phyloP scores from a whole-genome alignment of 1,139 yeast genomes.

The Blastobotrys aristatus region DNA sequence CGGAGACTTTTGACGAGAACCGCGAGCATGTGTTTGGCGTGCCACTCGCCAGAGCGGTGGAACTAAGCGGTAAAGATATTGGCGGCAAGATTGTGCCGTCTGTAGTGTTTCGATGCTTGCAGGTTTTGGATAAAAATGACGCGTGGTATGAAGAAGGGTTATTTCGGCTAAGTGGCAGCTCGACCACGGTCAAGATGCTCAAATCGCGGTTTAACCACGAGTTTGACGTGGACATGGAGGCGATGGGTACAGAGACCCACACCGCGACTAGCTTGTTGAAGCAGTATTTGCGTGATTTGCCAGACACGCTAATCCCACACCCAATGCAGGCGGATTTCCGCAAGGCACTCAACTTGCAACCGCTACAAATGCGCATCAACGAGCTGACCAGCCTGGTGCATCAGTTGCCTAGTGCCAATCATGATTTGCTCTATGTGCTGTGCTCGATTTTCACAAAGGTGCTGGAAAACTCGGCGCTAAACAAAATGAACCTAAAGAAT shows the following conservation, averaged over 20 bases:
- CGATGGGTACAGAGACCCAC: slow-evolving; percentile 54
- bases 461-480: slow-evolving; percentile 54
- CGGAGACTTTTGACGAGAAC: not conserved
- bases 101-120: slow-evolving; percentile 70
- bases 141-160: slow-evolving; percentile 87
- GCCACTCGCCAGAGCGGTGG: slow-evolving; percentile 35
- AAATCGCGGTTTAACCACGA: slow-evolving; percentile 57
- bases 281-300: slow-evolving; percentile 66
- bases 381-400: slow-evolving; percentile 34
- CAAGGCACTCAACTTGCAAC: slow-evolving; percentile 32
- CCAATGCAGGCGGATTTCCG: slow-evolving; percentile 29
- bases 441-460: slow-evolving; percentile 65
- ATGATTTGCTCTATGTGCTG: slow-evolving; percentile 58
- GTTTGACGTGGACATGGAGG: slow-evolving; percentile 64
- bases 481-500: slow-evolving; percentile 80
- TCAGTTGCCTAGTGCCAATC: slow-evolving; percentile 46
- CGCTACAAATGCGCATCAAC: slow-evolving; percentile 25
- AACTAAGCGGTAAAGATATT: slow-evolving; percentile 42
- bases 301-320: slow-evolving; percentile 56
- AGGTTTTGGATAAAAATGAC: slow-evolving; percentile 57
- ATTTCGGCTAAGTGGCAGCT: slow-evolving; percentile 86
- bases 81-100: slow-evolving; percentile 55
- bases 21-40: slow-evolving; percentile 6
- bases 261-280: slow-evolving; percentile 76
- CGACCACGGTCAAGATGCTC: slow-evolving; percentile 65